Percentiles rank a stretch among this genome's conserved stretches.
Conservation (phyloP, 805 yeast genomes). For the Cyberlindnera bimundalis region DNA sequence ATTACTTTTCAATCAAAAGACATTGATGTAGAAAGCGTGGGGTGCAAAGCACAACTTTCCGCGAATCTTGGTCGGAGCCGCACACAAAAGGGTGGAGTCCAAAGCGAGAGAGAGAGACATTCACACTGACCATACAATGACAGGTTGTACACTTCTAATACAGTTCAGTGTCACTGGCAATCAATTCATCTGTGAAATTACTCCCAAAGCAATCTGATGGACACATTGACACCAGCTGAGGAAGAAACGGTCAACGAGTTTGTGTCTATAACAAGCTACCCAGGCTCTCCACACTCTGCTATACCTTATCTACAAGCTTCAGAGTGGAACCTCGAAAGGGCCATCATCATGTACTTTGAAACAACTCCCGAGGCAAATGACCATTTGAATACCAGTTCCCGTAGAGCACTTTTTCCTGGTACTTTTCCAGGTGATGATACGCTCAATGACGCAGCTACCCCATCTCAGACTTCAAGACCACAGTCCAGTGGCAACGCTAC, state of each 20-base stretch:
- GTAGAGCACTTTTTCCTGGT: slow-evolving; percentile 19
- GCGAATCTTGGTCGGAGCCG: no score
- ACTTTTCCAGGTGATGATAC: slow-evolving; percentile 20
- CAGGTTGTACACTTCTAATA: no score
- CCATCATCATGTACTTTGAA: slow-evolving; percentile 27
- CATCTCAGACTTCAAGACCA: slow-evolving; percentile 1
- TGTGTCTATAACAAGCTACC: slow-evolving; percentile 21
- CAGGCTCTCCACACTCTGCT: slow-evolving; percentile 20
- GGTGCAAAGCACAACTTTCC: no score
- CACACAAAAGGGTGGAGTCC: no score
- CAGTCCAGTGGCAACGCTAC: slow-evolving; percentile 5
- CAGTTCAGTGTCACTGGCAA: no score
- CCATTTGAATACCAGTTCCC: slow-evolving; percentile 18
- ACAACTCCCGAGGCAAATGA: slow-evolving; percentile 24
- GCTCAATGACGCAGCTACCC: not conserved
- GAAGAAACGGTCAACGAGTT: slow-evolving; percentile 13
- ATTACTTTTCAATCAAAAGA: no score
- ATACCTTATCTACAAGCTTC: slow-evolving; percentile 25
- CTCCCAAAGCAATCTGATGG: slow-evolving; percentile 5
- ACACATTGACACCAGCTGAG: slow-evolving; percentile 16
- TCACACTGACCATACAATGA: no score
- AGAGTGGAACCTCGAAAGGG: slow-evolving; percentile 39
- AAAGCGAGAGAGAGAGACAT: no score
- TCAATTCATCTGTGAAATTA: not conserved
- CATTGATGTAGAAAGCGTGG: no score